Conservation (phyloP, 352 stramenopile genomes). For the Pythium angustatum region DNA sequence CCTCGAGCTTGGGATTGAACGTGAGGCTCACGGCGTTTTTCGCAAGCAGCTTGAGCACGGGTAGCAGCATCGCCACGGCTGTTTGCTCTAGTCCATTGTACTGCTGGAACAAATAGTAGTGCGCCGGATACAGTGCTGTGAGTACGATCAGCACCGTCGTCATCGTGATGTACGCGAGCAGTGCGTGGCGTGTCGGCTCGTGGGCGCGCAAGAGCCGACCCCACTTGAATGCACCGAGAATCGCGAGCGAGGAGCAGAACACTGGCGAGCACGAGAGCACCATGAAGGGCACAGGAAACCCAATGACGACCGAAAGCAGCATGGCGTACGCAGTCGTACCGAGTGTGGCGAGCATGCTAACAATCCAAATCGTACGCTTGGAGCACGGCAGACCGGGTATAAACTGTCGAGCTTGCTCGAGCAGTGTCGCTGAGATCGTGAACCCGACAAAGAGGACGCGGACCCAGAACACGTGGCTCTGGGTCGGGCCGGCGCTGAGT, state of each 20-base stretch:
- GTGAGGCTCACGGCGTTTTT: slow-evolving; percentile 38
- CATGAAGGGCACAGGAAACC: slow-evolving; percentile 19
- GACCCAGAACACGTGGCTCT: slow-evolving; percentile 15
- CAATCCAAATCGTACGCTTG: background rate
- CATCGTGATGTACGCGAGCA: slow-evolving; percentile 8
- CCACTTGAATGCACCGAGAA: slow-evolving; percentile 6
- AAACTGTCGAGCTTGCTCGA: slow-evolving; percentile 10
- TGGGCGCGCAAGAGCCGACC: background rate
- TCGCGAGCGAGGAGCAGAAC: slow-evolving; percentile 14
- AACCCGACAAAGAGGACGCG: slow-evolving; percentile 1
- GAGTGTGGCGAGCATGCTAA: background rate
- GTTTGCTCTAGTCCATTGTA: slow-evolving; percentile 14
- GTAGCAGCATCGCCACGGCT: slow-evolving; percentile 29
- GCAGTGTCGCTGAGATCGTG: no score
- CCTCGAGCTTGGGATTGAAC: slow-evolving; percentile 24
- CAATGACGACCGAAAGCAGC: slow-evolving; percentile 4
- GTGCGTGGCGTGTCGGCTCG: background rate
- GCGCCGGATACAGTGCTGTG: slow-evolving; percentile 20
- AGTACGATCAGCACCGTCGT: slow-evolving; percentile 8
- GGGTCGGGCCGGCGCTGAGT: background rate
- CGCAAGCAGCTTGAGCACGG: slow-evolving; percentile 41
- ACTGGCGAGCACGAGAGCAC: slow-evolving; percentile 30
- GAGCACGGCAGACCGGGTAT: slow-evolving; percentile 1
- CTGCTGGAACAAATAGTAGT: slow-evolving; percentile 25
- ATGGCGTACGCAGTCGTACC: background rate